These are phyloP conservation scores for Leccinum fibrillosum DNA, from an alignment of 768 basidiomycete genomes.

Conservation along the genomic window DNA sequence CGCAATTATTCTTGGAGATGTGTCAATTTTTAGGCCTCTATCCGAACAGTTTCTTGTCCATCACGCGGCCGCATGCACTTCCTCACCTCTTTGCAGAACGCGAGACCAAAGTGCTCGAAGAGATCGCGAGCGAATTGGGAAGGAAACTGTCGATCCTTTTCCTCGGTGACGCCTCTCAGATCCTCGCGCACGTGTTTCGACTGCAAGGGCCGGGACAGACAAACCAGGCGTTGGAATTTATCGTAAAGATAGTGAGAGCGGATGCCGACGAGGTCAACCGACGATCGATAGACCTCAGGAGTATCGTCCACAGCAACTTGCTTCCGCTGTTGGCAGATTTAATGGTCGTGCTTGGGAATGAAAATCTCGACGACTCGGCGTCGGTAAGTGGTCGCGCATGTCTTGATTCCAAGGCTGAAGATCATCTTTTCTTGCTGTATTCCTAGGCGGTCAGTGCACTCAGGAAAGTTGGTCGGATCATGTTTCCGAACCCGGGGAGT, in stretches of 20 bases:
- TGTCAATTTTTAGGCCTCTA: slow-evolving; percentile 66
- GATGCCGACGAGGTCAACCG: slow-evolving; percentile 33
- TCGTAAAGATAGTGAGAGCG: slow-evolving; percentile 54
- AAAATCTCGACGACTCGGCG: slow-evolving; percentile 42
- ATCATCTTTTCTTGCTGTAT: slow-evolving; percentile 32
- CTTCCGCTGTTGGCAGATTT: slow-evolving; percentile 72
- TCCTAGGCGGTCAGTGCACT: slow-evolving; percentile 48
- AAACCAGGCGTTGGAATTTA: slow-evolving; percentile 57
- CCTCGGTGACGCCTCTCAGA: slow-evolving; percentile 51
- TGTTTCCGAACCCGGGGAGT: slow-evolving; percentile 23
- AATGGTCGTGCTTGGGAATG: slow-evolving; percentile 75
- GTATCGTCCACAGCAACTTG: slow-evolving; percentile 62
- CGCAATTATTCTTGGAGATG: slow-evolving; percentile 55
- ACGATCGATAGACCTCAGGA: slow-evolving; percentile 40
- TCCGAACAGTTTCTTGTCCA: slow-evolving; percentile 57
- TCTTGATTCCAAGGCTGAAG: slow-evolving; percentile 26
- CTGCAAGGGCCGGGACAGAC: slow-evolving; percentile 53
- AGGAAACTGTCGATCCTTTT: slow-evolving; percentile 48
- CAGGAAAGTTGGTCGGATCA: slow-evolving; percentile 38
- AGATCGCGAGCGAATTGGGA: slow-evolving; percentile 53
- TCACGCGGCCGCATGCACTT: slow-evolving; percentile 61
- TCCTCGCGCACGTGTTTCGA: slow-evolving; percentile 68
- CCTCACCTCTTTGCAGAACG: slow-evolving; percentile 66
- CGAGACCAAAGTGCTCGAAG: slow-evolving; percentile 55
- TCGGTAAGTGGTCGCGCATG: slow-evolving; percentile 45